These are phyloP conservation scores for Sambucus nigra DNA, from an alignment of 129 eudicot species.

Conservation along the genomic window DNA sequence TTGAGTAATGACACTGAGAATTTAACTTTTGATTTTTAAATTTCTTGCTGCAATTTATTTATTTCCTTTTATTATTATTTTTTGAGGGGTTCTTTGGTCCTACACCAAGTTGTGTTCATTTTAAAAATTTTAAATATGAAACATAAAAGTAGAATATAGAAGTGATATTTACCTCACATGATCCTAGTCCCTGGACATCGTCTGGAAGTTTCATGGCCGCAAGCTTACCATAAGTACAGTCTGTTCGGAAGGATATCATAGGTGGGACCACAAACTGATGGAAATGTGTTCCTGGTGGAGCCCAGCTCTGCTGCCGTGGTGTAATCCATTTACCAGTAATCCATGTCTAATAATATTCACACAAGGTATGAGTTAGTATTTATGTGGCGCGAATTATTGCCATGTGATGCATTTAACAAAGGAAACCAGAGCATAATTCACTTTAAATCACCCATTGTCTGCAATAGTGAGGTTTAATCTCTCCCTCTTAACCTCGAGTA, in stretches of 20 bases:
- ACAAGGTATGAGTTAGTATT: neutral
- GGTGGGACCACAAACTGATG: constrained; percentile 96
- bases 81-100: too few species aligned
- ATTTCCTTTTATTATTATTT: too few species aligned
- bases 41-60: too few species aligned
- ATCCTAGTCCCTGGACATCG: constrained; percentile 69
- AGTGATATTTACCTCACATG: constrained; percentile 55
- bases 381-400: neutral
- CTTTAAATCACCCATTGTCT: neutral
- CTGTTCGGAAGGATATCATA: constrained; percentile 59
- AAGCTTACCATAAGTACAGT: constrained; percentile 79
- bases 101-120: too few species aligned
- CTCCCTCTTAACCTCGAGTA: too few species aligned
- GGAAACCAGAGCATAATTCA: neutral
- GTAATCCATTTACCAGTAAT: constrained; percentile 83
- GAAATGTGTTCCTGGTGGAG: constrained; percentile 84
- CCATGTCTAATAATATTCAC: constrained; percentile 51
- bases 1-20: too few species aligned
- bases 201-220: constrained; percentile 91
- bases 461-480: too few species aligned
- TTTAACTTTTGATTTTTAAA: too few species aligned
- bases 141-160: neutral
- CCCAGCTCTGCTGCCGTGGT: constrained; percentile 73
- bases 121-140: too few species aligned
- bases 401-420: neutral